Percentiles rank a stretch among this genome's conserved stretches.
Conservation (phyloP, 805 yeast genomes). For the Ogataea nonfermentans region DNA sequence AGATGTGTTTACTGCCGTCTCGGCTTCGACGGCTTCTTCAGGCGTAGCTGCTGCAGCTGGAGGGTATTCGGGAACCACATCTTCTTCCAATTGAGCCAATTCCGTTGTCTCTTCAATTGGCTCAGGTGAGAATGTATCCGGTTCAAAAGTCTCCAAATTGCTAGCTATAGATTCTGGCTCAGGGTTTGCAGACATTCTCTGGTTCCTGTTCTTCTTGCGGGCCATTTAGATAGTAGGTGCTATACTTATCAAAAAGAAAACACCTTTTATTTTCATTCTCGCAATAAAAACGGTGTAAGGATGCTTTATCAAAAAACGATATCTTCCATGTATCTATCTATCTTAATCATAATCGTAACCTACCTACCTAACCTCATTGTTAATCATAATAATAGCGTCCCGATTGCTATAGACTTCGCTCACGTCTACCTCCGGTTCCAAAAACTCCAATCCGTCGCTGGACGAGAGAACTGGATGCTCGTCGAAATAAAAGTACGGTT, state of each 20-base stretch:
- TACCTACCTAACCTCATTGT: conserved; percentile 6
- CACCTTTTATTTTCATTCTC: conserved; percentile 9
- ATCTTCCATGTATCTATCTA: not conserved
- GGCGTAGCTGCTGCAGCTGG: not conserved
- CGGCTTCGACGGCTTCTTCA: not conserved
- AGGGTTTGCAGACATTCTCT: not conserved
- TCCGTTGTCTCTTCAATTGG: conserved; percentile 2
- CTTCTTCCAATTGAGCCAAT: conserved; percentile 1
- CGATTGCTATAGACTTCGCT: conserved; percentile 11
- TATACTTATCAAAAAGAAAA: conserved; percentile 5
- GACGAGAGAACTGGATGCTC: conserved; percentile 19
- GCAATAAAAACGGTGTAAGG: conserved; percentile 5
- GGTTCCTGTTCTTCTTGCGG: conserved; percentile 10
- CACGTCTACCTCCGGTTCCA: conserved; percentile 10
- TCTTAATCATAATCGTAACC: not conserved
- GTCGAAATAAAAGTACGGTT: conserved; percentile 9
- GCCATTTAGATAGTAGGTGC: not conserved
- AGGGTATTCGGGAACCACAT: not conserved
- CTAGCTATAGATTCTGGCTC: not conserved
- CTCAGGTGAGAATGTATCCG: not conserved
- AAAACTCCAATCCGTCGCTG: conserved; percentile 14
- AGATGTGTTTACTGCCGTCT: not conserved
- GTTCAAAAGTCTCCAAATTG: not conserved
- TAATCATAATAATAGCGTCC: conserved; percentile 10
- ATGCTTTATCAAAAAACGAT: not conserved